Base-by-base conservation (phyloP, 2,329 filamentous ascomycete species). In the Pseudogymnoascus sp. region DNA sequence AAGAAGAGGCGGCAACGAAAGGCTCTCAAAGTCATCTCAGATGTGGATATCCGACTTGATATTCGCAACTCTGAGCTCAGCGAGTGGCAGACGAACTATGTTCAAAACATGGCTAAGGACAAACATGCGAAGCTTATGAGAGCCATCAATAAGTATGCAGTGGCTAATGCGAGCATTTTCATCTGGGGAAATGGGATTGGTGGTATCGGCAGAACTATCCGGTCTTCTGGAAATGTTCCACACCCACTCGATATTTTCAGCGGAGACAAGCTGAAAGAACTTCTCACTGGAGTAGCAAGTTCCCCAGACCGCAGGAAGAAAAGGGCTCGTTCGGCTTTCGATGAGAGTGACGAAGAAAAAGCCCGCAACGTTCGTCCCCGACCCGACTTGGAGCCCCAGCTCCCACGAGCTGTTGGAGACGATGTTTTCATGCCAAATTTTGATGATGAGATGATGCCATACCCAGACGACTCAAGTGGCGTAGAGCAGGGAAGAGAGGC, bases 401-500 rank as follows among this genome's bases (percentile, higher is more conserved):
- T 77, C n/a, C 75, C 74, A 10, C 75, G 74, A 23, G 51, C 51
- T 34, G 51, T 21, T 10, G 68, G 64, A 66, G 66, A 73, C 36
- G 71, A 75, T 23, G 73, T 73, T 45, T 70, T 75, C 1, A 69
- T 77, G 6, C 75, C 75, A n/a, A 74, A 79, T 19, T 76, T 80
- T 16, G 73, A 77, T 72, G 67, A 77, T 60, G 60, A 62, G 7
- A 16, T 25, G 41, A 66, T 65, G 45, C 61, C 28, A 34, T 61
- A 62, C 13, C 61, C 16, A 43, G 48, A 57, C n/a, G 65, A 66
- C 1, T 43, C 21, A 21, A 64, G 65, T 67, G 83, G 83, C 7
- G 74, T 88, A 19, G 92, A 96, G 73, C 75, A 90, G 23, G 90
- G 87, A 19, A 85, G 90, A 75, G 85, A 90, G 45, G 88, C 84